Evolutionary conservation across 371 early-diverging fungal genomes (phyloP).

Genomic region (Mortierella sp.): DNA sequence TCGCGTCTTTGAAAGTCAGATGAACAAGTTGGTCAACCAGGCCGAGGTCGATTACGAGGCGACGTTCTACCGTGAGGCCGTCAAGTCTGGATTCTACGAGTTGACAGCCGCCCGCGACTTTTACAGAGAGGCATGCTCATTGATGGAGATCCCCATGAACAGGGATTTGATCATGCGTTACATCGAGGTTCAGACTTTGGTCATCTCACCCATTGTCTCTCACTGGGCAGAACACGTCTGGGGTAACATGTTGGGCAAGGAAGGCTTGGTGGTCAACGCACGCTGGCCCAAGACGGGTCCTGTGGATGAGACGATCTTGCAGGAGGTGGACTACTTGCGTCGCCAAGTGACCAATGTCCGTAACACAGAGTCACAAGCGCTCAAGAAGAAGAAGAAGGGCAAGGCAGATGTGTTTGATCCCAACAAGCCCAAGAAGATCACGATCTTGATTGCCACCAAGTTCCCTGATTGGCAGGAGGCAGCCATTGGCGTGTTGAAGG

Average conservation of each 20-base stretch:
- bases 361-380: constrained; percentile 79
- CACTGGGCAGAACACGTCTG: constrained; percentile 96
- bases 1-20: constrained; percentile 87
- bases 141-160: constrained; percentile 84
- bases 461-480: constrained; percentile 97
- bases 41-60: constrained; percentile 84
- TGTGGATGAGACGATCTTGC: constrained; percentile 75
- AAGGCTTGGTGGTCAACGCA: constrained; percentile 76
- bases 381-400: constrained; percentile 86
- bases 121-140: constrained; percentile 87
- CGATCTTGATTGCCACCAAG: constrained; percentile 78
- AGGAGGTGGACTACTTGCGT: constrained; percentile 85
- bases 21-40: constrained; percentile 76
- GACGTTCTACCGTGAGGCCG: constrained; percentile 94
- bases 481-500: constrained; percentile 75
- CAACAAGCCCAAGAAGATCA: constrained; percentile 75
- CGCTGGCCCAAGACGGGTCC: constrained; percentile 74
- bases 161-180: constrained; percentile 81
- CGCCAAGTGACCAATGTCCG: constrained; percentile 81
- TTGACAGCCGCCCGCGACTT: constrained; percentile 90
- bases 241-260: constrained; percentile 80
- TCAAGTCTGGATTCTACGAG: constrained; percentile 96
- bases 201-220: constrained; percentile 89
- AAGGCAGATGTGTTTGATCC: constrained; percentile 70
- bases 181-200: constrained; percentile 84